phyloP scores from a whole-genome alignment of 306 rosid species.

The Lagenaria siceraria region DNA sequence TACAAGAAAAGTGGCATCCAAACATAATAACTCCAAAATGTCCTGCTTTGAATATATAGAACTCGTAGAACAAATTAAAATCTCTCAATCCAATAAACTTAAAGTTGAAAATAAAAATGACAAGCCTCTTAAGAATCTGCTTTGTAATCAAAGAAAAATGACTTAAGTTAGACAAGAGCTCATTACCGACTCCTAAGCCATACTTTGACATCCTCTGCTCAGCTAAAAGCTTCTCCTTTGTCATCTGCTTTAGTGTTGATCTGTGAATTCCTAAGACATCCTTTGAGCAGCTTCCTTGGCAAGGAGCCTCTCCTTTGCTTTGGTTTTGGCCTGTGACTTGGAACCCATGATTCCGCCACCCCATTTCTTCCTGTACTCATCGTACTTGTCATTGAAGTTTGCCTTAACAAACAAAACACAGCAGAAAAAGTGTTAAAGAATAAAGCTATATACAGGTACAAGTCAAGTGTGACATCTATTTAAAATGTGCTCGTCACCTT shows the following conservation, averaged over 20 bases:
- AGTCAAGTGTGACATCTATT: background rate
- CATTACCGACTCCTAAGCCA: background rate
- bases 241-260: background rate
- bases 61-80: background rate
- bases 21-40: background rate
- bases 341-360: conserved; percentile 89
- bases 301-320: conserved; percentile 50
- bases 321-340: conserved; percentile 68
- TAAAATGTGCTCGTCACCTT: conserved; percentile 26
- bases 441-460: background rate
- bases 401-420: conserved; percentile 28
- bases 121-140: background rate
- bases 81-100: background rate
- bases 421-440: background rate
- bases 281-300: conserved; percentile 85
- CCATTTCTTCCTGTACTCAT: conserved; percentile 70
- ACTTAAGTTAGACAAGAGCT: background rate
- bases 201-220: background rate
- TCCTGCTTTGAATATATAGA: background rate
- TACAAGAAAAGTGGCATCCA: background rate
- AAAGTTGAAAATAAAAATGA: background rate
- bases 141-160: background rate
- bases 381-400: conserved; percentile 64
- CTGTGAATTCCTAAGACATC: conserved; percentile 21
- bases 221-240: background rate